Percentiles rank a stretch among this genome's conserved stretches.
Conservation (phyloP, 2,329 filamentous ascomycete genomes). For the Biscogniauxia marginata region DNA sequence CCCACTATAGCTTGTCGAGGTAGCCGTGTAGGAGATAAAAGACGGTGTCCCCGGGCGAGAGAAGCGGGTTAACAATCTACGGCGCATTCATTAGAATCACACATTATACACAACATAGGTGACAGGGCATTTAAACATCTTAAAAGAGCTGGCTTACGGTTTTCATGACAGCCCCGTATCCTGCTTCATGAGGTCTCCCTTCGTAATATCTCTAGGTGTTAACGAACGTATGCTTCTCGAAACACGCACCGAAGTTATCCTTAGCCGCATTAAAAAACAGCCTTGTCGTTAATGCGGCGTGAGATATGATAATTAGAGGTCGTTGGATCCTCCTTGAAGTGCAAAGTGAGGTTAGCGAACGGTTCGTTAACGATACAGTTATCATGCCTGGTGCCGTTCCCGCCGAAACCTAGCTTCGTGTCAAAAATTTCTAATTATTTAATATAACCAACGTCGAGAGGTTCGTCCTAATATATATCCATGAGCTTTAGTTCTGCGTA, state of each 20-base stretch:
- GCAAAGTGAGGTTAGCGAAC: slow-evolving; percentile 34
- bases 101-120: neutral
- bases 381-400: slow-evolving; percentile 26
- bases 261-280: slow-evolving; percentile 9
- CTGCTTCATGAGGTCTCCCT: slow-evolving; percentile 19
- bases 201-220: slow-evolving; percentile 20
- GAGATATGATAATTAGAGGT: slow-evolving; percentile 24
- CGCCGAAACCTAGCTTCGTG: slow-evolving; percentile 32
- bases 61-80: slow-evolving; percentile 19
- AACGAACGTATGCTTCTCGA: slow-evolving; percentile 6
- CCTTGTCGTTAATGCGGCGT: slow-evolving; percentile 20
- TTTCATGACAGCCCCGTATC: slow-evolving; percentile 21
- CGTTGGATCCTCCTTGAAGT: slow-evolving; percentile 26
- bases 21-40: slow-evolving; percentile 29
- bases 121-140: neutral
- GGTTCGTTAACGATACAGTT: slow-evolving; percentile 35
- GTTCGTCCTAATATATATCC: slow-evolving; percentile 39
- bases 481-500: neutral
- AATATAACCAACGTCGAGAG: slow-evolving; percentile 30
- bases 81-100: neutral
- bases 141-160: slow-evolving; percentile 18
- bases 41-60: slow-evolving; percentile 27
- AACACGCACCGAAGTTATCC: slow-evolving; percentile 14
- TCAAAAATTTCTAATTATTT: slow-evolving; percentile 30
- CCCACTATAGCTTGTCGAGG: slow-evolving; percentile 26